Percentiles rank a stretch among this genome's conserved stretches.
These are phyloP conservation scores for Linnemannia exigua DNA, from an alignment of 192 early-diverging fungal genomes.

Conservation along the genomic window DNA sequence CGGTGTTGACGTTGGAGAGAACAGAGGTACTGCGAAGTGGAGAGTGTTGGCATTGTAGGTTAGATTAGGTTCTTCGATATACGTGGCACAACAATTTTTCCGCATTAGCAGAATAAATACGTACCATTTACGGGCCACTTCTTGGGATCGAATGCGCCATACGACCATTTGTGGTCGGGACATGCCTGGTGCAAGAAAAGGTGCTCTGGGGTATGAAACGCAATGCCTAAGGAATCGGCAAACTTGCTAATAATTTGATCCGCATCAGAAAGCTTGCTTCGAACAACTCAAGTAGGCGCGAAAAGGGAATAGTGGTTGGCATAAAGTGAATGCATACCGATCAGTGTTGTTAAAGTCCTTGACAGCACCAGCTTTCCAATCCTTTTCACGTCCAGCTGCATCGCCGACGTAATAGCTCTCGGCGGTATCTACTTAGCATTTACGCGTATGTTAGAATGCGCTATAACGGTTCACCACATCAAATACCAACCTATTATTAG, in stretches of 20 bases:
- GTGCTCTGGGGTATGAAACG: conserved; percentile 89
- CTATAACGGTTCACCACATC: conserved; percentile 4
- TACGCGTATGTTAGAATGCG: not conserved
- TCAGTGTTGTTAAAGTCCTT: conserved; percentile 91
- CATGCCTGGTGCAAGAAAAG: conserved; percentile 71
- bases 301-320: no score
- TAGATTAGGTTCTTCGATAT: not conserved
- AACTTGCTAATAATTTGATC: conserved; percentile 70
- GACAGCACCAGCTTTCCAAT: conserved; percentile 70
- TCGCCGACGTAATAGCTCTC: conserved; percentile 92
- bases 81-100: not conserved
- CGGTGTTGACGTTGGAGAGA: conserved; percentile 47
- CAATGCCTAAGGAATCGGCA: conserved; percentile 78
- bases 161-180: conserved; percentile 60
- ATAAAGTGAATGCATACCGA: conserved; percentile 44
- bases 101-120: conserved; percentile 15
- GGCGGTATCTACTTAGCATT: conserved; percentile 59
- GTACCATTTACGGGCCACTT: conserved; percentile 48
- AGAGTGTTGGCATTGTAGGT: not conserved
- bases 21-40: conserved; percentile 44
- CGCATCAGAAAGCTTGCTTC: not conserved
- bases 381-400: conserved; percentile 85
- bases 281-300: no score
- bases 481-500: conserved; percentile 13
- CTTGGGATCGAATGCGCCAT: conserved; percentile 66